Evolutionary conservation across 2,329 filamentous ascomycete species (phyloP).

Genomic region (Pseudogymnoascus sp.): DNA sequence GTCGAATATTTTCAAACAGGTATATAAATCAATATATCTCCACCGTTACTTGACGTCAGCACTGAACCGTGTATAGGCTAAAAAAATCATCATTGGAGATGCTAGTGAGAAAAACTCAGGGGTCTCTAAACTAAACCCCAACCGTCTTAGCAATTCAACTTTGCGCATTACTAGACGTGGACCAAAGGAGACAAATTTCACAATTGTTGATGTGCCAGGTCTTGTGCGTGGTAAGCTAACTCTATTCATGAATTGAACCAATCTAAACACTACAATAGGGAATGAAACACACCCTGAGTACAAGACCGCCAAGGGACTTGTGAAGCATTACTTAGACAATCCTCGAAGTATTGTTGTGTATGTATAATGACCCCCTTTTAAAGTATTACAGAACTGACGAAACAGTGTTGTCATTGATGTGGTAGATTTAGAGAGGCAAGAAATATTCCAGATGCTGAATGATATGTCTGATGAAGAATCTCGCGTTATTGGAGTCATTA

Average conservation of each 20-base stretch:
- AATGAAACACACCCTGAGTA: conserved; percentile 12
- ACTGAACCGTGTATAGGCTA: conserved; percentile 10
- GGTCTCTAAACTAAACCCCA: neutral
- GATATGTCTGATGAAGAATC: conserved; percentile 17
- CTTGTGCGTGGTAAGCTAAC: conserved; percentile 18
- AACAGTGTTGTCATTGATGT: conserved; percentile 34
- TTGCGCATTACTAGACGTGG: conserved; percentile 16
- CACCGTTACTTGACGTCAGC: neutral
- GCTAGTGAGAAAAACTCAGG: conserved; percentile 1
- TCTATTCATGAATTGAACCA: neutral
- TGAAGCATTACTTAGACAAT: conserved; percentile 31
- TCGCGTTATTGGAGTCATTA: conserved; percentile 35
- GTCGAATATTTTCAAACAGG: conserved; percentile 13
- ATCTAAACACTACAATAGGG: conserved; percentile 5
- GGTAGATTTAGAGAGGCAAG: conserved; percentile 32
- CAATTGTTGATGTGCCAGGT: conserved; percentile 25
- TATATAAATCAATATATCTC: neutral
- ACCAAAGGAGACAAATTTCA: conserved; percentile 17
- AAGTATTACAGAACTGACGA: neutral
- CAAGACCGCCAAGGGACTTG: conserved; percentile 17
- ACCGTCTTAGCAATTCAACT: conserved; percentile 15
- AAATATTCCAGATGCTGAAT: conserved; percentile 28
- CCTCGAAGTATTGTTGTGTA: conserved; percentile 35
- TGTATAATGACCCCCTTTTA: neutral
- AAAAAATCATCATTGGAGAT: conserved; percentile 12